Percentiles rank a stretch among this genome's conserved stretches.
These are phyloP conservation scores for Serpula lacrymans DNA, from an alignment of 768 basidiomycete species.

Conservation along the genomic window DNA sequence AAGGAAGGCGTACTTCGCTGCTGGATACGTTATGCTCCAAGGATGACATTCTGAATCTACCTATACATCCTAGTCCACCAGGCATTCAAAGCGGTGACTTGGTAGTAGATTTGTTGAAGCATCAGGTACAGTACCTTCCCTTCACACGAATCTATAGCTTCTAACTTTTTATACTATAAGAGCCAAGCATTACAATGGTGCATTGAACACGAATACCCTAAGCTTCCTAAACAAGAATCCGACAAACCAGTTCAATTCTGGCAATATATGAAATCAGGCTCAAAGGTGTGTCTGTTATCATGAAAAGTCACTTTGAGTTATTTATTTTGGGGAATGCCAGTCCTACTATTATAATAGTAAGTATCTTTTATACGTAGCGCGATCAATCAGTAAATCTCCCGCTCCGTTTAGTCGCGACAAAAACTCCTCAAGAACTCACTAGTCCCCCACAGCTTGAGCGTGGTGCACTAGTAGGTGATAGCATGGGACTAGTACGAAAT, in stretches of 20 bases:
- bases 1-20: conserved; percentile 64
- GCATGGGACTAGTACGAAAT: conserved; percentile 67
- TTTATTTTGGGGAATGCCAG: conserved; percentile 27
- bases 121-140: conserved; percentile 54
- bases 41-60: conserved; percentile 71
- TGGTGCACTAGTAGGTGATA: conserved; percentile 88
- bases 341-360: conserved; percentile 67
- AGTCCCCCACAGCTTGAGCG: conserved; percentile 61
- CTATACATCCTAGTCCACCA: conserved; percentile 69
- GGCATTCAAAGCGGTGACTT: conserved; percentile 63
- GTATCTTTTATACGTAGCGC: conserved; percentile 14
- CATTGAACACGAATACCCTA: conserved; percentile 74
- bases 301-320: neutral
- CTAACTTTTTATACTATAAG: conserved; percentile 32
- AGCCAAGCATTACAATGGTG: conserved; percentile 87
- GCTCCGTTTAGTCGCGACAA: conserved; percentile 72
- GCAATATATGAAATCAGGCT: conserved; percentile 58
- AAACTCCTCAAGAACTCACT: conserved; percentile 61
- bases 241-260: conserved; percentile 89
- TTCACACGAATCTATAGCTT: neutral
- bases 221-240: conserved; percentile 57
- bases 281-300: conserved; percentile 40
- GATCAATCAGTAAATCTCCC: conserved; percentile 3
- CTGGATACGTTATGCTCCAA: conserved; percentile 65
- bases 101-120: conserved; percentile 70